Evolutionary conservation across 306 rosid genomes (phyloP), one percentile per base, ranked within the genome.

Genomic region (Ceratonia siliqua): DNA sequence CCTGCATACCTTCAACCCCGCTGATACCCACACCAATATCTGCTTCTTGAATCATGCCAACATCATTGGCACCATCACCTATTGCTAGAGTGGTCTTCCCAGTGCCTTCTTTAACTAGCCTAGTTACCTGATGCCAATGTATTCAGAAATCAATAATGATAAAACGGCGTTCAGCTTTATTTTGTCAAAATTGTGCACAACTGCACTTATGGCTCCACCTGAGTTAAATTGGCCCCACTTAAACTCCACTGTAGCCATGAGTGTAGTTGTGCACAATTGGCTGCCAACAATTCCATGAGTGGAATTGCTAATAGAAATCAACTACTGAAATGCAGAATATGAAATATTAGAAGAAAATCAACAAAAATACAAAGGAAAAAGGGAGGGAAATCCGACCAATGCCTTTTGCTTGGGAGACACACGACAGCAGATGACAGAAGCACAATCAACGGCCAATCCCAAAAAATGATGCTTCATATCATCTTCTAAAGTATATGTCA

Each of bases 1-100:
- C 99, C 99, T 95, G 99, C 99, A 95, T 95, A 82, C 99, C 99
- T 87, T 95, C 99, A 70, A 95, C 99, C 70, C 99, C 98, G 48
- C 97, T 95, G 85, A 95, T 95, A 58, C 99, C 99, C 70, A 95
- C 92, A 58, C 99, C 99, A 81, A 95, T 95, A 79, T 95, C 99
- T 74, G 99, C 99, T 86, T 95, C 99, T 82, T 95, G 99, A 75
- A 95, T 95, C 99, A 95, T 95, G 82, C 99, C 99, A 55, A 95
- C 99, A 68, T 95, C 99, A 82, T 95, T 95, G 62, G 99, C 99
- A 76, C 99, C 99, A 83, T 95, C 99, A 74, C 99, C 99, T 72
- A 95, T 90, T 6, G 97, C 99, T 76, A 95, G 84, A 50, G 99
- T 92, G 58, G 97, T 92, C 86, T 86, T 95, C 64, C 92, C 88